Base-by-base conservation (phyloP, 768 basidiomycete species). In the Leccinum aurantiacum region DNA sequence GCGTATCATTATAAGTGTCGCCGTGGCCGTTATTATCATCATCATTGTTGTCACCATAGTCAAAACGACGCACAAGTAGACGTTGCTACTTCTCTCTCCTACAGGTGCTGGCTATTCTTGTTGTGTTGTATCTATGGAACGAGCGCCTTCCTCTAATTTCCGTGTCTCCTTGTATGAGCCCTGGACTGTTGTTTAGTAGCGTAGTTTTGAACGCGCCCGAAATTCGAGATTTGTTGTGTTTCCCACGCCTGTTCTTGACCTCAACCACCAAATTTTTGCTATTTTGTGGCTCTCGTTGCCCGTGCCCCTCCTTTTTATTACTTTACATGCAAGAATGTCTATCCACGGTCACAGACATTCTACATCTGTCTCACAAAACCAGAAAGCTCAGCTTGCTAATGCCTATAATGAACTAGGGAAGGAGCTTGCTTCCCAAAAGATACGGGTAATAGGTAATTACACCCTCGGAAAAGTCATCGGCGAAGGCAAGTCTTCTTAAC, bases 341-440 rank as follows among this genome's bases (percentile, higher is more conserved):
- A 65, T 73, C 35, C 81, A 78, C 65, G 81, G 80, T 65, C 88
- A 88, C 78, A 86, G 82, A 74, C 82, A 82, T 60, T 78, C 84
- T 41, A 77, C 76, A 60, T 88, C 86, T 62, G 74, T 87, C 63
- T 78, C 82, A 53, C 85, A 88, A 77, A 93, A 92, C 74, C 83
- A 88, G 77, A 91, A 88, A 76, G 91, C 89, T 29, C 87, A 95
- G 74, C 92, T 98, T 71, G 90, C 90, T 69, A 93, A 85, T 73
- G 95, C 95, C 60, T 98, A 98, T 80, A 95, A 95, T 77, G 95
- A 96, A 81, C 85, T 98, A 6, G 95, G 95, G 65, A 96, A 90
- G 79, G 95, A 97, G 75, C 85, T 98, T 29, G 88, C 90, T n/a
- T 93, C 92, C 25, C 84, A 84, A 63, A 95, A 90, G 78, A 80